phyloP scores from a whole-genome alignment of 306 rosid genomes.

The Dalbergia cochinchinensis region DNA sequence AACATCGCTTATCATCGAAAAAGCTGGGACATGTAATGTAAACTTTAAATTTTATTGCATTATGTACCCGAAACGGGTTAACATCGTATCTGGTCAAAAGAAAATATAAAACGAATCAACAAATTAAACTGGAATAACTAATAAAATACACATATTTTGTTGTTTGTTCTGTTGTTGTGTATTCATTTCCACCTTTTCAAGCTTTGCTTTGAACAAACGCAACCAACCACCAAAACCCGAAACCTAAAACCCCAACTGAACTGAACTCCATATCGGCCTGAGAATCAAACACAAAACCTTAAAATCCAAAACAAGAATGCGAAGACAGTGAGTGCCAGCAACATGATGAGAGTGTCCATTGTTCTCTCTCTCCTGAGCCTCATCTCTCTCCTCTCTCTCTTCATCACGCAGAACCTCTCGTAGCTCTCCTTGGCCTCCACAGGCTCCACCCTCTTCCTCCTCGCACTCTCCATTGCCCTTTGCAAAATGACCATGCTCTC shows the following conservation, averaged over 20 bases:
- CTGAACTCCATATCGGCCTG: too few relatives aligned
- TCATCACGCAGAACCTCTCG: conserved; percentile 48
- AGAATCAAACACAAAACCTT: conserved; percentile 5
- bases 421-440: conserved; percentile 56
- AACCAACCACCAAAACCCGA: too few relatives aligned
- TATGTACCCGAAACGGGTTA: too few relatives aligned
- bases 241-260: too few relatives aligned
- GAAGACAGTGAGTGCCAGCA: conserved; percentile 53
- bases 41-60: too few relatives aligned
- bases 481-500: conserved; percentile 65
- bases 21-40: too few relatives aligned
- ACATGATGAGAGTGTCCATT: conserved; percentile 59
- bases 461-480: conserved; percentile 61
- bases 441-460: conserved; percentile 49
- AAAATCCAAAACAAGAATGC: conserved; percentile 52
- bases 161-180: too few relatives aligned
- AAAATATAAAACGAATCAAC: conserved; percentile 25
- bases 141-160: too few relatives aligned
- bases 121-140: background rate
- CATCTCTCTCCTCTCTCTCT: conserved; percentile 57
- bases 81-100: conserved; percentile 10
- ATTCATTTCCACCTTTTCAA: too few relatives aligned
- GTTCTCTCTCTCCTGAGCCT: conserved; percentile 57
- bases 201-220: too few relatives aligned
- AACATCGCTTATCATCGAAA: too few relatives aligned